Percentiles rank a stretch among this genome's conserved stretches.
These are phyloP conservation scores for Rubia yunnanensis DNA, from an alignment of 257 asterid species.

Conservation along the genomic window DNA sequence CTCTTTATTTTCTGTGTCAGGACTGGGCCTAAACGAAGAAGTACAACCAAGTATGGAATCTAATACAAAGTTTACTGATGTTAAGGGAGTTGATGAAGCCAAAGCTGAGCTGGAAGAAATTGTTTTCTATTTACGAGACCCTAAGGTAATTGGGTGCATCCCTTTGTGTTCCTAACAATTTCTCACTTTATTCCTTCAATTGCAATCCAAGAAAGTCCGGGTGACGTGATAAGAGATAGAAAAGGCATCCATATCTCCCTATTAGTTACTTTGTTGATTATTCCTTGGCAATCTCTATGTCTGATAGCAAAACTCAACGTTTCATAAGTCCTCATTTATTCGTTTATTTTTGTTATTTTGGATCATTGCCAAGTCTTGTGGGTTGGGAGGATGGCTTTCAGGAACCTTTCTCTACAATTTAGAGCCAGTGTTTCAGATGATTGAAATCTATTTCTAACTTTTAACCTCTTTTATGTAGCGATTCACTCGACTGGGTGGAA, in stretches of 20 bases:
- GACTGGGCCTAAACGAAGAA: conserved; percentile 85
- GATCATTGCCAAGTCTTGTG: neutral
- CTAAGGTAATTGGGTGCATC: conserved; percentile 49
- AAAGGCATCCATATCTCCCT: neutral
- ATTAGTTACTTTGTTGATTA: neutral
- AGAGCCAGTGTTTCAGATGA: neutral
- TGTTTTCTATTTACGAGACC: conserved; percentile 96
- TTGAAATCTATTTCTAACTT: neutral
- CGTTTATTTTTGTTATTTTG: neutral
- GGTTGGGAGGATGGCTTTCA: neutral
- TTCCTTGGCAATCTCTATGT: neutral
- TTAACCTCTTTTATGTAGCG: conserved; percentile 40
- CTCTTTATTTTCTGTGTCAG: conserved; percentile 22
- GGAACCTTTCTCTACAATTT: neutral
- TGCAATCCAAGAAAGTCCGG: neutral
- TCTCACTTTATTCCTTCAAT: neutral
- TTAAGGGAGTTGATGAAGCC: conserved; percentile 98
- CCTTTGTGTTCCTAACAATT: neutral
- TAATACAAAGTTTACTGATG: conserved; percentile 75
- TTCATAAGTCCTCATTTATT: neutral
- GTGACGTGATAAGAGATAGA: neutral
- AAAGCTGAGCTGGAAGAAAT: conserved; percentile 91
- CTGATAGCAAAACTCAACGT: neutral
- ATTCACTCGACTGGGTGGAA: conserved; percentile 94
- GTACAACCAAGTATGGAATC: conserved; percentile 82